Conservation (phyloP, 2,329 filamentous ascomycete genomes). For the Trichoderma oligosporum region DNA sequence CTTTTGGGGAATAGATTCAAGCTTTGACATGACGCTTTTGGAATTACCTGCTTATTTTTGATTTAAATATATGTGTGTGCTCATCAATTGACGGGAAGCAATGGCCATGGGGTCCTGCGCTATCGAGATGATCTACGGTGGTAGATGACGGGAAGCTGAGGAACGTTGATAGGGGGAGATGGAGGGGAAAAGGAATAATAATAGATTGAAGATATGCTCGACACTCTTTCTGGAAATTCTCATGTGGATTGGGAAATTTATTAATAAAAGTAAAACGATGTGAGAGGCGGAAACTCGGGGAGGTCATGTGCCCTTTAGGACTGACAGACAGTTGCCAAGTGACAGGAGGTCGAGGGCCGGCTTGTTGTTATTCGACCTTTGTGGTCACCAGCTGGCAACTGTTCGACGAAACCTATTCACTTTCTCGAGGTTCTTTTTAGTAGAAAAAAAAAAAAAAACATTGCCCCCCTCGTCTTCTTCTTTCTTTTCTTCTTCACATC, state of each 20-base stretch:
- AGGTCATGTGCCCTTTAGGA: background rate
- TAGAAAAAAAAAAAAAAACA: background rate
- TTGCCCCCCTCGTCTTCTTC: no score
- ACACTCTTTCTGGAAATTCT: background rate
- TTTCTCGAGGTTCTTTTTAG: background rate
- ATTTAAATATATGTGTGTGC: background rate
- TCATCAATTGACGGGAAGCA: slow-evolving; percentile 1
- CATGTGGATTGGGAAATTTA: background rate
- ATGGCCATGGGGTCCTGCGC: background rate
- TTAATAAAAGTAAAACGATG: background rate
- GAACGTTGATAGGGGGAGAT: background rate
- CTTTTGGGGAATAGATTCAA: background rate
- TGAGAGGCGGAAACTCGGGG: background rate
- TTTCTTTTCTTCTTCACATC: background rate
- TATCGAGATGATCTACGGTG: background rate
- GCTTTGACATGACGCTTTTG: background rate
- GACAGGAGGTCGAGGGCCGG: background rate
- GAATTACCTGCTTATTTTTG: slow-evolving; percentile 6
- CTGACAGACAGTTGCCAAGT: slow-evolving; percentile 5
- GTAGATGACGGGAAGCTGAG: background rate
- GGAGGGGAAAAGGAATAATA: background rate
- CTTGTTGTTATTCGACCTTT: background rate
- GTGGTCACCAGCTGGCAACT: background rate
- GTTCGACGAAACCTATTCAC: background rate
- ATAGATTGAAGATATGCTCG: background rate